Base-by-base conservation (phyloP, 768 basidiomycete genomes). In the Podaxis sp. region DNA sequence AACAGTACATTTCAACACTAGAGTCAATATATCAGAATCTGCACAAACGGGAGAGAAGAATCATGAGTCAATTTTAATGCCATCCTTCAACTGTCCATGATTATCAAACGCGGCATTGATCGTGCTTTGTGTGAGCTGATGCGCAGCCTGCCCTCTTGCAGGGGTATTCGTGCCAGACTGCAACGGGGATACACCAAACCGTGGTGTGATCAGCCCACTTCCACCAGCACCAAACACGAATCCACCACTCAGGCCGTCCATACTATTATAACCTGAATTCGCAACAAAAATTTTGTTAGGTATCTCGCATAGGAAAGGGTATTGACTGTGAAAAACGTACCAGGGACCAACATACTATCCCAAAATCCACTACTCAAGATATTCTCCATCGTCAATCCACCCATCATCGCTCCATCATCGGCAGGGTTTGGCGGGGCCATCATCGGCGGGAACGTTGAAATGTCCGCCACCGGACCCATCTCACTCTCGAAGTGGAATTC, bases 401-500 rank as follows among this genome's bases (percentile, higher is more conserved):
- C 75, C 42, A 80, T 71, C 65, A 69, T 64, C 26, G 22, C 38
- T 60, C 68, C 40, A 42, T 82, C 79, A 61, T 77, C 77, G 40
- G 71, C 52, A 59, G 81, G 79, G n/a, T 46, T 28, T 61, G 77
- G 60, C 4, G 85, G 80, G 53, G 85, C 88, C 89, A 93, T 92
- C 57, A 88, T 92, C n/a, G 92, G 92, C 54, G 92, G 92, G 83
- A 93, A 93, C 59, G 87, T 92, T n/a, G n/a, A n/a, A n/a, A n/a
- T n/a, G n/a, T n/a, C n/a, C n/a, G n/a, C n/a, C n/a, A n/a, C n/a
- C n/a, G n/a, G n/a, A n/a, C n/a, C n/a, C n/a, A n/a, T n/a, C n/a
- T n/a, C n/a, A n/a, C n/a, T n/a, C n/a, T n/a, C n/a, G n/a, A n/a
- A n/a, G n/a, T n/a, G n/a, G n/a, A n/a, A n/a, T n/a, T n/a, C n/a